Percentiles rank a stretch among this genome's conserved stretches.
These are phyloP conservation scores for Rubia balearica DNA, from an alignment of 305 asterid species.

Conservation along the genomic window DNA sequence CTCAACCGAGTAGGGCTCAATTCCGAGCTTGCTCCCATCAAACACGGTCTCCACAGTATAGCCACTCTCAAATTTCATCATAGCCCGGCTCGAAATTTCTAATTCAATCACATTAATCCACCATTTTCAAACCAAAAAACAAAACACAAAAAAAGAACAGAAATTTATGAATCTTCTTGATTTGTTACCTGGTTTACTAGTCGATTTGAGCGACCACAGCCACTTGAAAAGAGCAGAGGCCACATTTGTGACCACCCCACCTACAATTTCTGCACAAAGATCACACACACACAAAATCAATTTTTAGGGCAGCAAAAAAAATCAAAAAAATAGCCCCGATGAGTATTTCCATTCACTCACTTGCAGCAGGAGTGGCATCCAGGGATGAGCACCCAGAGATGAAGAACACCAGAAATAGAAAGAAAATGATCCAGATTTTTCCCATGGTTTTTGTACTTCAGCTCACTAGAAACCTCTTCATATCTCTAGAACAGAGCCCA, in stretches of 20 bases:
- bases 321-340: neutral
- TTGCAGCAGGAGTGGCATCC: slow-evolving; percentile 72
- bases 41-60: slow-evolving; percentile 89
- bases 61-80: slow-evolving; percentile 91
- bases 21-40: slow-evolving; percentile 90
- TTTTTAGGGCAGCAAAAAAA: neutral
- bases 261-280: slow-evolving; percentile 51
- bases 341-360: slow-evolving; percentile 36
- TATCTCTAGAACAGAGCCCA: slow-evolving; percentile 7
- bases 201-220: slow-evolving; percentile 80
- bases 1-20: slow-evolving; percentile 67
- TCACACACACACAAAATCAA: slow-evolving; percentile 6
- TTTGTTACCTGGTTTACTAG: slow-evolving; percentile 50
- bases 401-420: slow-evolving; percentile 32
- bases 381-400: slow-evolving; percentile 50
- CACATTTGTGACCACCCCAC: slow-evolving; percentile 74
- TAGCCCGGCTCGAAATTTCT: slow-evolving; percentile 76
- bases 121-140: neutral
- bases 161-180: slow-evolving; percentile 14
- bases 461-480: slow-evolving; percentile 8
- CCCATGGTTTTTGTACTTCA: slow-evolving; percentile 35
- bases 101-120: slow-evolving; percentile 14
- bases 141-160: neutral
- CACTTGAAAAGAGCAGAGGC: slow-evolving; percentile 72
- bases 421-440: slow-evolving; percentile 30